Conservation (phyloP, 345 rosid species). For the Eucalyptus regnans region DNA sequence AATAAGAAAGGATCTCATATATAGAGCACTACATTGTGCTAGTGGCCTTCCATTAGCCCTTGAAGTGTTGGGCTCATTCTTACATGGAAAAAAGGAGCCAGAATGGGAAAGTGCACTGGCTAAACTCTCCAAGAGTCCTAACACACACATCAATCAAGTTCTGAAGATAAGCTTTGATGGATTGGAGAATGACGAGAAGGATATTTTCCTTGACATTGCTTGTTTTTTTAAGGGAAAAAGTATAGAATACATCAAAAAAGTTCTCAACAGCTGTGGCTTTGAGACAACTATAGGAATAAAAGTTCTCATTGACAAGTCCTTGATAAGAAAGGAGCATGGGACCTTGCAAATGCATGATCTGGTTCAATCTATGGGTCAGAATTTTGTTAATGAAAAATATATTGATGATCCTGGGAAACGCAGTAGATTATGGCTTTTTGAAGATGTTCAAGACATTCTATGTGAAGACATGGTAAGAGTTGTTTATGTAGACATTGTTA, state of each 20-base stretch:
- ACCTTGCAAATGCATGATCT: not conserved
- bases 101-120: accelerated
- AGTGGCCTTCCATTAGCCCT: no score
- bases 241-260: not conserved
- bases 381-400: accelerated
- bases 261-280: accelerated
- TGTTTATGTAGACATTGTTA: no score
- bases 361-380: not conserved
- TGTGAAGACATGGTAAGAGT: no score
- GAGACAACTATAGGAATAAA: not conserved
- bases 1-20: no score
- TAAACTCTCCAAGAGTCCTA: accelerated
- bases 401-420: accelerated
- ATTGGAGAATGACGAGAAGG: accelerated
- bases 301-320: not conserved
- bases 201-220: not conserved
- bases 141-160: accelerated
- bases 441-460: not conserved
- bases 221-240: not conserved
- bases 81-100: accelerated
- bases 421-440: accelerated
- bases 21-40: no score
- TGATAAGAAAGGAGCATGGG: not conserved
- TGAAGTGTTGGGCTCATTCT: not conserved
- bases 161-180: accelerated